These are phyloP conservation scores for Macroventuria anomochaeta DNA, from an alignment of 2,329 filamentous ascomycete species.

Conservation along the genomic window DNA sequence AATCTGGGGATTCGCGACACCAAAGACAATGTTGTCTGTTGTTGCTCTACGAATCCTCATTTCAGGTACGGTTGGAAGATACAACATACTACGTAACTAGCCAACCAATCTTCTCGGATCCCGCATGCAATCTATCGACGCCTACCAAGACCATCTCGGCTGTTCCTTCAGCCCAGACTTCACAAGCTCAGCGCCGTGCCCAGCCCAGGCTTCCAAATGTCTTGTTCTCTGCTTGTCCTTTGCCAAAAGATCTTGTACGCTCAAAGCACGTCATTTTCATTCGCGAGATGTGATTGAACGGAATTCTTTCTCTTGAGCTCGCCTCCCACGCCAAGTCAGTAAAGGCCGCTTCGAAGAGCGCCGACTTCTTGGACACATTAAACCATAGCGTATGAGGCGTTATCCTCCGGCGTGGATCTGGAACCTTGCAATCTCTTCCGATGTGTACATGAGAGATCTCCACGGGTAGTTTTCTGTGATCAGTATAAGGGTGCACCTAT, in stretches of 20 bases:
- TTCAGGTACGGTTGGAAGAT: slow-evolving; percentile 5
- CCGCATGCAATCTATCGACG: slow-evolving; percentile 22
- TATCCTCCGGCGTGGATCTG: slow-evolving; percentile 25
- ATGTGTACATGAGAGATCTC: slow-evolving; percentile 13
- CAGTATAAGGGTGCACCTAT: slow-evolving; percentile 13
- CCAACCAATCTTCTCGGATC: slow-evolving; percentile 19
- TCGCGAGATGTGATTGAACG: slow-evolving; percentile 29
- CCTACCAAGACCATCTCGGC: slow-evolving; percentile 25
- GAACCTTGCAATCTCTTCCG: slow-evolving; percentile 25
- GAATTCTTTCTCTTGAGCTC: slow-evolving; percentile 11
- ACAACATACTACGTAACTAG: slow-evolving; percentile 4
- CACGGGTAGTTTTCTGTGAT: slow-evolving; percentile 8
- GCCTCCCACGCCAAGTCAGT: slow-evolving; percentile 31
- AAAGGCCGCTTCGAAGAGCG: slow-evolving; percentile 21
- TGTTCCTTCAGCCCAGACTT: slow-evolving; percentile 35
- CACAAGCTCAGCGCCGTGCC: slow-evolving; percentile 36
- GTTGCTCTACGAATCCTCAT: neutral
- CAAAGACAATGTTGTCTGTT: neutral
- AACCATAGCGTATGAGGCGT: slow-evolving; percentile 28
- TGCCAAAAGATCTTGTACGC: slow-evolving; percentile 20
- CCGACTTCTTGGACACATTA: slow-evolving; percentile 21
- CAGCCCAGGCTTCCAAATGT: slow-evolving; percentile 28
- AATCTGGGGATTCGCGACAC: slow-evolving; percentile 3
- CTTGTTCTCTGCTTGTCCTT: slow-evolving; percentile 27
- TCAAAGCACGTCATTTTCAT: slow-evolving; percentile 29